Evolutionary conservation across 2,329 filamentous ascomycete species (phyloP), one percentile per base, ranked within the genome.

Genomic region (Pyrenophora seminiperda): DNA sequence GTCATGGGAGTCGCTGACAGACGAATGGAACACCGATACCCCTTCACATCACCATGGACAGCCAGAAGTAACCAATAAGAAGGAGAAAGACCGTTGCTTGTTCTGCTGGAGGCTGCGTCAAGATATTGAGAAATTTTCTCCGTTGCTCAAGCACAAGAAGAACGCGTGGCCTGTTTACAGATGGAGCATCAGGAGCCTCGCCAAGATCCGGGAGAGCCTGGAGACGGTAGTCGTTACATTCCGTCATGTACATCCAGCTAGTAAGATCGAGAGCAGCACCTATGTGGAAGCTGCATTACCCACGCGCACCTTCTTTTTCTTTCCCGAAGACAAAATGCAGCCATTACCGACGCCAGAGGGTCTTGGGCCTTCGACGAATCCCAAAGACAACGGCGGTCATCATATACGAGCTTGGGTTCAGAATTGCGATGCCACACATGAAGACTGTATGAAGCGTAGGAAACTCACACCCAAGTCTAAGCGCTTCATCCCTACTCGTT

Each of bases 401-500:
- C 47, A 45, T 49, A 50, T 57, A 15, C 41, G 27, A 9, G 22
- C 32, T 0, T 66, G 64, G 64, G 38, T 67, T 15, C 24, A 58
- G 6, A 54, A 14, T 15, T 67, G 64, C 53, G 44, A 59, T 24
- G 30, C 24, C 13, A 52, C 32, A 2, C 64, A 67, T 38, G 20
- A 24, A n/a, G 34, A 47, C 18, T 66, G 63, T 29, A 50, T 46
- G 36, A 64, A 59, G 33, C 49, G 39, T 24, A 50, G 34, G 15
- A 54, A 49, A 33, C 19, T 36, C n/a, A 46, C 41, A 3, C 37
- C 40, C 10, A 47, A 27, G 14, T 34, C 47, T 6, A 14, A 29
- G 3, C 27, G 42, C 4, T 53, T 53, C 18, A 41, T 66, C 1
- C 65, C 65, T 5, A 67, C 60, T 3, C 59, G 65, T 4, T 53